phyloP scores from a whole-genome alignment of 2,329 filamentous ascomycete genomes.

The Cyphellophora europaea region DNA sequence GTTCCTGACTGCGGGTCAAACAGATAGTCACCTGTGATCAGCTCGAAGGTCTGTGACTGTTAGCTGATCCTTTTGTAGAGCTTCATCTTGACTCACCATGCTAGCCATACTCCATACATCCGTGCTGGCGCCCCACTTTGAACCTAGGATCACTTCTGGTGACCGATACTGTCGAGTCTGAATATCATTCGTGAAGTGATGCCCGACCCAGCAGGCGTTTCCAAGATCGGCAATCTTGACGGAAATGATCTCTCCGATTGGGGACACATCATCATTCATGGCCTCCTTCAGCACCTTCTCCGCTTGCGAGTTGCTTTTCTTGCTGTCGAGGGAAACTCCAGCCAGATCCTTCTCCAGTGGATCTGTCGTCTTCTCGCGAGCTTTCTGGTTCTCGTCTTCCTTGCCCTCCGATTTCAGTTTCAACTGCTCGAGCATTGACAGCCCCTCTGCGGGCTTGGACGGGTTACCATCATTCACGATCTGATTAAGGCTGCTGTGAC shows the following conservation, averaged over 20 bases:
- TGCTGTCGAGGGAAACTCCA: constrained; percentile 77
- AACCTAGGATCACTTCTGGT: constrained; percentile 89
- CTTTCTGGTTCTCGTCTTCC: constrained; percentile 26
- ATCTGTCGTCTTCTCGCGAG: constrained; percentile 61
- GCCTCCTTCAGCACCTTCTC: constrained; percentile 42
- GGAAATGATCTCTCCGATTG: constrained; percentile 59
- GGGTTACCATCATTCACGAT: constrained; percentile 60
- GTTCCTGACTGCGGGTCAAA: constrained; percentile 98
- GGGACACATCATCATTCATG: constrained; percentile 48
- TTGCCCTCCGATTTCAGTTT: constrained; percentile 35
- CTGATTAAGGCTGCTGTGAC: constrained; percentile 71
- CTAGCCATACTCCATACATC: constrained; percentile 99
- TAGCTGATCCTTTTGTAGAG: constrained; percentile 1
- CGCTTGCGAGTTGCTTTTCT: constrained; percentile 44
- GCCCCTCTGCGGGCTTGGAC: constrained; percentile 21
- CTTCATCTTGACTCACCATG: constrained; percentile 59
- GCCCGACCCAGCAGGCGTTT: constrained; percentile 97
- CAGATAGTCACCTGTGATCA: constrained; percentile 96
- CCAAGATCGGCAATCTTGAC: constrained; percentile 98
- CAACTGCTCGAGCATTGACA: constrained; percentile 52
- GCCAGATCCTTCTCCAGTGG: constrained; percentile 87
- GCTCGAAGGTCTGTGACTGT: constrained; percentile 68
- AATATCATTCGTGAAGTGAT: constrained; percentile 99
- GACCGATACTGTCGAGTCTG: constrained; percentile 96
- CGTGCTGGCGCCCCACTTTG: constrained; percentile 98